Evolutionary conservation across 2,329 filamentous ascomycete species (phyloP).

Genomic region (Hymenoscyphus repandus): DNA sequence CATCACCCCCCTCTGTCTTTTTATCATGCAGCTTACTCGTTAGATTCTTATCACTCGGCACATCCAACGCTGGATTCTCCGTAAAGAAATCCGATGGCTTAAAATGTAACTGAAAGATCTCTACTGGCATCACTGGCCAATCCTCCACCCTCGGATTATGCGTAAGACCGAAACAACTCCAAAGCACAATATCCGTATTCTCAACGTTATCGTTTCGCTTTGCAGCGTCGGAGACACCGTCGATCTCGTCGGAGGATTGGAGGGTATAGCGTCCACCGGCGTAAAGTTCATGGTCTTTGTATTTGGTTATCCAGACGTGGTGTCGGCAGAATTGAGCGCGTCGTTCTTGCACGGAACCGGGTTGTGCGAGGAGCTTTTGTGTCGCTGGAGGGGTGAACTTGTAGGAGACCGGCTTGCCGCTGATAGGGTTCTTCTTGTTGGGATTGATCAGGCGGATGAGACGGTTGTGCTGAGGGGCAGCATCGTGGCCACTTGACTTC

Average conservation of each 20-base stretch:
- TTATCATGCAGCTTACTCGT: constrained; percentile 32
- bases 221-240: constrained; percentile 47
- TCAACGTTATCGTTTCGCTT: constrained; percentile 43
- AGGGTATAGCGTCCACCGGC: constrained; percentile 52
- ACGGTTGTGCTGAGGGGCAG: constrained; percentile 42
- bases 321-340: constrained; percentile 50
- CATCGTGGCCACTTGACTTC: constrained; percentile 41
- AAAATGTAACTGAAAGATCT: constrained; percentile 44
- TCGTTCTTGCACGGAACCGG: constrained; percentile 40
- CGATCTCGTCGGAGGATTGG: constrained; percentile 45
- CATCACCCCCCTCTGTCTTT: constrained; percentile 33
- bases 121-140: constrained; percentile 64
- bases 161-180: constrained; percentile 55
- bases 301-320: constrained; percentile 50
- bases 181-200: constrained; percentile 51
- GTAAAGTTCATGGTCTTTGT: constrained; percentile 48
- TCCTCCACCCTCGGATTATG: constrained; percentile 61
- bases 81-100: constrained; percentile 49
- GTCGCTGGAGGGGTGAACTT: constrained; percentile 51
- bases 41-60: constrained; percentile 42
- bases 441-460: constrained; percentile 55
- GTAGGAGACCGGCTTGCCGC: constrained; percentile 48
- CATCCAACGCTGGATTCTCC: constrained; percentile 46
- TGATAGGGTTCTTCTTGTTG: constrained; percentile 45
- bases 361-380: constrained; percentile 50